Percentiles rank a stretch among this genome's conserved stretches.
phyloP scores from a whole-genome alignment of 2,329 filamentous ascomycete genomes.

The Dactylonectria macrodidyma region DNA sequence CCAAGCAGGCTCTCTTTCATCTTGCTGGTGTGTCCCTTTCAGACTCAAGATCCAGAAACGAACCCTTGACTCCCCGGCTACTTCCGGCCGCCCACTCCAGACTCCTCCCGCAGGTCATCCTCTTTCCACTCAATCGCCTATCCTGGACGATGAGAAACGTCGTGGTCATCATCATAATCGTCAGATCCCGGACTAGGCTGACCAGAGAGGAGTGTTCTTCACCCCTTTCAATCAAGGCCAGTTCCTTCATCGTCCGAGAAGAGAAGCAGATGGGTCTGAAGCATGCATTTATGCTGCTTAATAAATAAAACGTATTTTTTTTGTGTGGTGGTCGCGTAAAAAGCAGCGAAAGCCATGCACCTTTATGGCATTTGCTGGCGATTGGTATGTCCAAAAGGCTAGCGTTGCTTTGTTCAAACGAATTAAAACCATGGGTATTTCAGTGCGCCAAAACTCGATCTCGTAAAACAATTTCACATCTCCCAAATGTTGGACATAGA shows the following conservation, averaged over 20 bases:
- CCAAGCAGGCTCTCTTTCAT: slow-evolving; percentile 15
- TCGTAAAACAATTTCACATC: slow-evolving; percentile 48
- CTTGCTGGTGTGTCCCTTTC: slow-evolving; percentile 33
- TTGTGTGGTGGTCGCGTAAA: slow-evolving; percentile 43
- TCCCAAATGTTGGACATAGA: slow-evolving; percentile 55
- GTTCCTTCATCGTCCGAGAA: slow-evolving; percentile 21
- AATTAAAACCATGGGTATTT: slow-evolving; percentile 52
- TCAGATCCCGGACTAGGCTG: slow-evolving; percentile 26
- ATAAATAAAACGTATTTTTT: slow-evolving; percentile 45
- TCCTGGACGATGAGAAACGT: slow-evolving; percentile 39
- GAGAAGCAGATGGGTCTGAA: slow-evolving; percentile 36
- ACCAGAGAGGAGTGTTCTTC: not conserved
- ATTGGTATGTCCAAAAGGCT: slow-evolving; percentile 48
- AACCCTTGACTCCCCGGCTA: slow-evolving; percentile 24
- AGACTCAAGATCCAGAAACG: slow-evolving; percentile 20
- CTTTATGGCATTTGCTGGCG: slow-evolving; percentile 36
- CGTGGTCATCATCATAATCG: slow-evolving; percentile 45
- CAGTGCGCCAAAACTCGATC: slow-evolving; percentile 47
- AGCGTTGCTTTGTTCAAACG: slow-evolving; percentile 42
- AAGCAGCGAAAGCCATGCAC: slow-evolving; percentile 41
- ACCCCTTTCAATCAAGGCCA: not conserved
- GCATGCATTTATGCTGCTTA: slow-evolving; percentile 37
- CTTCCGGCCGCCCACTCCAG: slow-evolving; percentile 24
- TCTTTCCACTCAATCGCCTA: slow-evolving; percentile 33
- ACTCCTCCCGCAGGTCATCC: slow-evolving; percentile 30